Evolutionary conservation across 768 basidiomycete species (phyloP), one percentile per base, ranked within the genome.

Genomic region (Vararia minispora): DNA sequence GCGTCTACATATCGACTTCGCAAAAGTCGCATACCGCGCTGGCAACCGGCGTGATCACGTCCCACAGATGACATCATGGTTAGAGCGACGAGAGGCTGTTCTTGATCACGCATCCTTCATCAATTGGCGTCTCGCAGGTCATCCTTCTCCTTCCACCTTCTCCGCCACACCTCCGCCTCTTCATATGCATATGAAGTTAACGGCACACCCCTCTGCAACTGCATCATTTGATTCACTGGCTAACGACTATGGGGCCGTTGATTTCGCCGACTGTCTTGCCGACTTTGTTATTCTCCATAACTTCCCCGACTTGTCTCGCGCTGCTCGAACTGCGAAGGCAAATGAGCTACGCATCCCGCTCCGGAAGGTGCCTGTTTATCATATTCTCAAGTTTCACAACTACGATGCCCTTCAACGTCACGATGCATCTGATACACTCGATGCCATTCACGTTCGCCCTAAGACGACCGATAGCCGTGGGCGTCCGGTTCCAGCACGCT

Each of bases 391-490:
- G 22, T 23, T 8, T 30, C 35, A 7, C 11, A 31, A n/a, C n/a
- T n/a, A n/a, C n/a, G n/a, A n/a, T n/a, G n/a, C n/a, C n/a, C n/a
- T n/a, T n/a, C n/a, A n/a, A 4, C 28, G 36, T 27, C 26, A 41
- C 12, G 24, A 43, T 22, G 26, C n/a, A 3, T 38, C 38, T 0
- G 28, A 32, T 33, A 47, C 49, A n/a, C 32, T 53, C 7, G 61
- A 65, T 40, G 37, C 52, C 13, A 45, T 61, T 5, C 59, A 66
- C 46, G 52, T 43, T 6, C 34, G 55, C 24, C 59, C 60, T 3
- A 18, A 11, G 48, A 48, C 20, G 13, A 16, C 1, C n/a, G 45
- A 56, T 33, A 42, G 33, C 10, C 41, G 44, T 5, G 43, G 49
- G 1, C 30, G 40, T 2, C 8, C 16, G 0, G 39, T 55, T 20